Evolutionary conservation across 371 early-diverging fungal species (phyloP).

Genomic region (Haplosporangium sp.): DNA sequence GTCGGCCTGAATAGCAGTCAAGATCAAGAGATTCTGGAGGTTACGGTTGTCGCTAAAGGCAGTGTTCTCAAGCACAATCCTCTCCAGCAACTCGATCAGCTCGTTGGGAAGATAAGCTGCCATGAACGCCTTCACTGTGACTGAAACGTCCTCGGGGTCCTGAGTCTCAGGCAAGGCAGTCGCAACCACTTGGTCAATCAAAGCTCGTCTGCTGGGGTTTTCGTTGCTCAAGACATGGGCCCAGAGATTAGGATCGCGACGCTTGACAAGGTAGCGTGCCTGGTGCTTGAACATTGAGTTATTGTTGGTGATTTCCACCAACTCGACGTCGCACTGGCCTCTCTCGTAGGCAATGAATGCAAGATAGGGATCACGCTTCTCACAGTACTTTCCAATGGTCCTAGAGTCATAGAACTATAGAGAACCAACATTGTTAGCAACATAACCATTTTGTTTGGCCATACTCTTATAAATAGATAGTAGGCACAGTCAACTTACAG

Average conservation of each 20-base stretch:
- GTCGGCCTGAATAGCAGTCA: conserved; percentile 98
- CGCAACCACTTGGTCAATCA: conserved; percentile 92
- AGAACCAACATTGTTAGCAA: conserved; percentile 1
- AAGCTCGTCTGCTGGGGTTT: conserved; percentile 85
- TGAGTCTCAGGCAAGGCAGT: conserved; percentile 95
- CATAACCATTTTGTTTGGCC: not conserved
- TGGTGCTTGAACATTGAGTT: conserved; percentile 99
- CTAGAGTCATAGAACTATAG: conserved; percentile 66
- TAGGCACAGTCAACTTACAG: conserved; percentile 28
- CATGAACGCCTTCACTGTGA: conserved; percentile 98
- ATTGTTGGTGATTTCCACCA: conserved; percentile 94
- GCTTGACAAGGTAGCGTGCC: conserved; percentile 93
- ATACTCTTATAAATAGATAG: conserved; percentile 1
- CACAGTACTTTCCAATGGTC: conserved; percentile 96
- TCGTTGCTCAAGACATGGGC: conserved; percentile 79
- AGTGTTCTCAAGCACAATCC: conserved; percentile 91
- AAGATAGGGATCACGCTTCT: conserved; percentile 96
- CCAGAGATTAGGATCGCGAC: conserved; percentile 92
- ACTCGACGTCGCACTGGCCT: conserved; percentile 94
- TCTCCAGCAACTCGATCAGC: conserved; percentile 95
- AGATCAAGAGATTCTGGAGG: conserved; percentile 95
- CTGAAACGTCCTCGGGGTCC: conserved; percentile 97
- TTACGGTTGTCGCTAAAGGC: conserved; percentile 96
- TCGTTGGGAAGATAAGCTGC: conserved; percentile 94
- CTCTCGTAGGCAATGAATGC: conserved; percentile 96